Percentiles rank a stretch among this genome's conserved stretches.
Evolutionary conservation across 441 rosid species (phyloP).

Genomic region (Biscutella laevigata): DNA sequence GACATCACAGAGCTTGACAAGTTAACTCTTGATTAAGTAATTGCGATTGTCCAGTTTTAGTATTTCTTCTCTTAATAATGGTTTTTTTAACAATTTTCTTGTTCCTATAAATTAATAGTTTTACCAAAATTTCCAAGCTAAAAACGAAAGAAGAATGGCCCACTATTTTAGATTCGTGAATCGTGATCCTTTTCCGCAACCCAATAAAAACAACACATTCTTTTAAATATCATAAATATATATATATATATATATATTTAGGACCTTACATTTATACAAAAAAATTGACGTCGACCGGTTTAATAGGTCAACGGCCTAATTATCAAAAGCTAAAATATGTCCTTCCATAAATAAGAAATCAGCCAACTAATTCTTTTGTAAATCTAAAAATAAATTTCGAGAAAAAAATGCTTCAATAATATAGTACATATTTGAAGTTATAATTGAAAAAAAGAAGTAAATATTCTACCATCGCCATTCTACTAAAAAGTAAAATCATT

Average conservation of each 20-base stretch:
- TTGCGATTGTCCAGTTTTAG: conserved; percentile 14
- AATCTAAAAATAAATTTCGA: no score
- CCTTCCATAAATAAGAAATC: no score
- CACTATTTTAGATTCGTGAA: conserved; percentile 13
- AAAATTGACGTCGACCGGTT: conserved; percentile 1
- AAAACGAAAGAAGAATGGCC: background rate
- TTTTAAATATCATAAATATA: background rate
- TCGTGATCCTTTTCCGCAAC: conserved; percentile 22
- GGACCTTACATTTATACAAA: background rate
- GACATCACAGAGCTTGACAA: background rate
- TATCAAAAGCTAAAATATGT: background rate
- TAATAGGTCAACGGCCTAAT: conserved; percentile 14
- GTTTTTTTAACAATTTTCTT: no score
- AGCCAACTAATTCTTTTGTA: no score
- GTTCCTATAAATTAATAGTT: no score
- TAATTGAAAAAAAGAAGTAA: no score
- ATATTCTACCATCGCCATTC: no score
- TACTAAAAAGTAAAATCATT: no score
- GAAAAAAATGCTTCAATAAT: no score
- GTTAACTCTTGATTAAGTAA: conserved; percentile 3
- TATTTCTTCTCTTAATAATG: no score
- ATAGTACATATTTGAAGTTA: no score
- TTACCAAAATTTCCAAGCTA: no score
- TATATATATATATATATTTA: background rate
- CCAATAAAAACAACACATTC: background rate